Evolutionary conservation across 2,329 filamentous ascomycete genomes (phyloP).

Genomic region (Sclerotiophoma versabilis): DNA sequence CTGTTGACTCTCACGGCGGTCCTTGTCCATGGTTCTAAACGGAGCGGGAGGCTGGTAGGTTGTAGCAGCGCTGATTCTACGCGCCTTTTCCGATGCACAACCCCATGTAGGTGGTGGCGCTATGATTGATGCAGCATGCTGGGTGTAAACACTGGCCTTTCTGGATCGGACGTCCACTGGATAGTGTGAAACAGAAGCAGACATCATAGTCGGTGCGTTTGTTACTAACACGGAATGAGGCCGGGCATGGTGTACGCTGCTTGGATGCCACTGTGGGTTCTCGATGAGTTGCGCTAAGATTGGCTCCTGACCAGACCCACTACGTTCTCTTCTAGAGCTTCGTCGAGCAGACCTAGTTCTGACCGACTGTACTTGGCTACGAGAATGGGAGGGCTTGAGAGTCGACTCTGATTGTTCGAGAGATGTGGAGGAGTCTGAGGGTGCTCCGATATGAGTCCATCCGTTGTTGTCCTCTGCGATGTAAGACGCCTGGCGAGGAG

Average conservation of each 20-base stretch:
- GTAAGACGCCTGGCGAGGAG: not conserved
- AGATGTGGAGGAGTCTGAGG: slow-evolving; percentile 16
- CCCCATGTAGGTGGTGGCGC: slow-evolving; percentile 16
- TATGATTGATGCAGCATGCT: not conserved
- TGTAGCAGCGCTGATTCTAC: slow-evolving; percentile 4
- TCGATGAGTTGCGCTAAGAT: not conserved
- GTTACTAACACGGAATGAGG: slow-evolving; percentile 11
- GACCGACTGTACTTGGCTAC: slow-evolving; percentile 3
- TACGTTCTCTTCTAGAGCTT: not conserved
- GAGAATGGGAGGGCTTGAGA: slow-evolving; percentile 17
- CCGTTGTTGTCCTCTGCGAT: slow-evolving; percentile 13
- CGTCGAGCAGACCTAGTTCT: not conserved
- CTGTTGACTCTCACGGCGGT: not conserved
- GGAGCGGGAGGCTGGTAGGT: slow-evolving; percentile 13
- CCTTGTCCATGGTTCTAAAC: slow-evolving; percentile 1
- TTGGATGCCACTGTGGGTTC: not conserved
- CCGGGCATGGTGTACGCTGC: not conserved
- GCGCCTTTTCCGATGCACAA: not conserved
- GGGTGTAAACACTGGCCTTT: not conserved
- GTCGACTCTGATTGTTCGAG: slow-evolving; percentile 21
- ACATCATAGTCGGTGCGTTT: slow-evolving; percentile 10
- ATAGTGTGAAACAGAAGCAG: not conserved
- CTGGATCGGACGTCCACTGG: not conserved
- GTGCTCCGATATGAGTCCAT: slow-evolving; percentile 9
- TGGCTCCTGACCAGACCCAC: not conserved